phyloP scores from a whole-genome alignment of 306 rosid genomes.

The Luffa aegyptiaca region DNA sequence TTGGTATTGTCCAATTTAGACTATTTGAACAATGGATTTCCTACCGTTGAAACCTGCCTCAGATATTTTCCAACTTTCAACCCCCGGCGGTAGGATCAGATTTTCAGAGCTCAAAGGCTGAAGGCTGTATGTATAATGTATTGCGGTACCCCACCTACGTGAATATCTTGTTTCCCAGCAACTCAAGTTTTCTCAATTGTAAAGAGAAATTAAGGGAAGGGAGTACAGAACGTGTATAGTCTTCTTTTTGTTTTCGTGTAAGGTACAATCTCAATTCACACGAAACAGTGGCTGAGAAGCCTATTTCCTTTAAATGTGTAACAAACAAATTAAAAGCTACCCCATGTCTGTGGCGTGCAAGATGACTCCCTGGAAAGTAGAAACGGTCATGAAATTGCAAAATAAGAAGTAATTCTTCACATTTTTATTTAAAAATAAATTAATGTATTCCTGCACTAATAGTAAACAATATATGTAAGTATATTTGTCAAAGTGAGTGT shows the following conservation, averaged over 20 bases:
- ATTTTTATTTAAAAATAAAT: too few relatives aligned
- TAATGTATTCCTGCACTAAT: too few relatives aligned
- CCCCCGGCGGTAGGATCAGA: neutral
- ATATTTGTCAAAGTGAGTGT: too few relatives aligned
- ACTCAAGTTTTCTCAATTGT: neutral
- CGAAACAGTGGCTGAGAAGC: neutral
- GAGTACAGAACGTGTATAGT: neutral
- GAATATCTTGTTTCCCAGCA: neutral
- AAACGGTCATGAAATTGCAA: too few relatives aligned
- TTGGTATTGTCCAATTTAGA: neutral
- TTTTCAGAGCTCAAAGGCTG: neutral
- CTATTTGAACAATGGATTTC: neutral
- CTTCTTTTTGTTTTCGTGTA: neutral
- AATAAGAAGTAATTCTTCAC: too few relatives aligned
- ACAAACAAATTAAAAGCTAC: too few relatives aligned
- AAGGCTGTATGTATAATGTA: neutral
- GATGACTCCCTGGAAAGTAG: neutral
- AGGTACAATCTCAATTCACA: neutral
- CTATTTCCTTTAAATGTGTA: neutral
- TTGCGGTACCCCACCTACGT: neutral
- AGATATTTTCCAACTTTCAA: neutral
- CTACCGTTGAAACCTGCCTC: neutral
- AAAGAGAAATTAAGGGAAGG: neutral
- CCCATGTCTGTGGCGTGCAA: neutral
- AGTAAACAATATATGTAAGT: too few relatives aligned